Base-by-base conservation (phyloP, 331 rosid species). In the Erythrophleum ivorense region DNA sequence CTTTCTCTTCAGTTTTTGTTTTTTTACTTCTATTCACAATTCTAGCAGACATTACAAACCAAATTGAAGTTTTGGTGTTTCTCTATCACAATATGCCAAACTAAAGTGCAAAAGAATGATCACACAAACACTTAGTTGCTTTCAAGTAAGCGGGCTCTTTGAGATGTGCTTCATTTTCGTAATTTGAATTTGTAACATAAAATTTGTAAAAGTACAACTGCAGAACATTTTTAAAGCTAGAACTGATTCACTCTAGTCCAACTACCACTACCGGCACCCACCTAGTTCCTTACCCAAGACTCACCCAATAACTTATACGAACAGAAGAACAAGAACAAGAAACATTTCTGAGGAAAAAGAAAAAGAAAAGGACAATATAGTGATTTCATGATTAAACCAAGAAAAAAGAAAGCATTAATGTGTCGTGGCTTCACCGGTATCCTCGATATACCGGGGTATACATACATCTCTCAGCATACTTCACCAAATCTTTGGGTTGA, bases 381-480 rank as follows among this genome's bases (percentile, higher is more conserved):
- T 21, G 41, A 10, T 57, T 59, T 16, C 29, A 71, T 48, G 16
- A 48, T 12, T 46, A 80, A 64, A 1, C 69, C 62, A 63, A 80
- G 49, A 77, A 52, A 29, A 33, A 36, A 18, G 31, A 63, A 33
- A 15, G 41, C 46, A 45, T 71, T 84, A 31, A 31, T 7, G 67
- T n/a, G 18, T 10, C 0, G 55, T 46, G 10, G 54, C 55, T 19
- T 93, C 90, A 93, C 55, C 92, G 90, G 81, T 90, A 93, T 80
- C 55, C 78, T 82, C 92, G 87, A 53, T 93, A 95, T 64, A 80
- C 7, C 1, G 98, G 97, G 52, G 85, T 84, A 89, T 95, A 95
- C 98, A 95, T 93, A 76, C 97, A 95, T 84, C 94, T 89, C 92
- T 92, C 97, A 2, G 99, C 99, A 81, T 85, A 83, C 71, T 78